These are phyloP conservation scores for Gaillardinia entomophila DNA, from an alignment of 805 yeast genomes.

Conservation along the genomic window DNA sequence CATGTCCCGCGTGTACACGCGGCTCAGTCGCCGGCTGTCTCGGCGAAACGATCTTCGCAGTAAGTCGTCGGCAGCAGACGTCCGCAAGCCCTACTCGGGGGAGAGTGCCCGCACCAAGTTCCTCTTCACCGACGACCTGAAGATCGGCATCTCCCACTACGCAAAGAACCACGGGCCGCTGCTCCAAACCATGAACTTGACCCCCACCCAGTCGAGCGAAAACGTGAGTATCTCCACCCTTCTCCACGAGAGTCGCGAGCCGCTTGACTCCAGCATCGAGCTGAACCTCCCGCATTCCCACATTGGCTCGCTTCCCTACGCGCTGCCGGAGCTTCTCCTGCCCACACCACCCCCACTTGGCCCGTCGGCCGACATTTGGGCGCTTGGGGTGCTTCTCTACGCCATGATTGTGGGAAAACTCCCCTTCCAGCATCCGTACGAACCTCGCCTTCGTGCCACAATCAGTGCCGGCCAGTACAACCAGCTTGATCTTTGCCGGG, in stretches of 20 bases:
- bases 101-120: constrained; percentile 17
- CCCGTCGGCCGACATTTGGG: constrained; percentile 83
- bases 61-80: constrained; percentile 25
- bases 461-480: constrained; percentile 66
- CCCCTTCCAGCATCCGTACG: constrained; percentile 82
- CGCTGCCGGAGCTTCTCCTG: constrained; percentile 77
- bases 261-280: constrained; percentile 18
- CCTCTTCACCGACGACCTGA: constrained; percentile 23
- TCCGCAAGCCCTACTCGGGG: constrained; percentile 33
- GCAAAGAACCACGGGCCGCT: constrained; percentile 27
- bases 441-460: constrained; percentile 69
- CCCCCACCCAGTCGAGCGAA: constrained; percentile 17
- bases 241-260: too few relatives aligned
- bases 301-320: constrained; percentile 89
- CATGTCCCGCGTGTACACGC: constrained; percentile 46
- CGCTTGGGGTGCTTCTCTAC: constrained; percentile 73
- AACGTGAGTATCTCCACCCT: too few relatives aligned
- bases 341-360: constrained; percentile 59
- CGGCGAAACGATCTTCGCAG: constrained; percentile 13
- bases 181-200: constrained; percentile 23
- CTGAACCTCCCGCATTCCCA: constrained; percentile 54
- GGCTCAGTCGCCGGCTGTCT: constrained; percentile 19
- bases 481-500: constrained; percentile 34
- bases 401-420: constrained; percentile 68
- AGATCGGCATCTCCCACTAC: constrained; percentile 25